Evolutionary conservation across 1,284 basidiomycete species (phyloP).

Genomic region (Pyrrhoderma noxium): DNA sequence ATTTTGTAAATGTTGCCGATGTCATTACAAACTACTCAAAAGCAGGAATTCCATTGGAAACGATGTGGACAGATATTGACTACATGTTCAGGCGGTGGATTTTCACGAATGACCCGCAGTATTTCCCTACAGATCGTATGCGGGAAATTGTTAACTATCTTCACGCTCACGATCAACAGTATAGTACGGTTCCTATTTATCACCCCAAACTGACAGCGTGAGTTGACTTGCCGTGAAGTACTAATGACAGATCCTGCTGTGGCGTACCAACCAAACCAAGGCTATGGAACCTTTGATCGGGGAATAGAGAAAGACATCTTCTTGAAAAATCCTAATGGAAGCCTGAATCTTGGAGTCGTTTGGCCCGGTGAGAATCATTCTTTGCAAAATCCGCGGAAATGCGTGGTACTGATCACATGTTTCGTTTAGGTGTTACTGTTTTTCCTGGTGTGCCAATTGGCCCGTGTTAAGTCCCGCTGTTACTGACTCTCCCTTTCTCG

Average conservation of each 20-base stretch:
- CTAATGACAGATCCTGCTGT: not conserved
- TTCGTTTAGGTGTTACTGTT: not conserved
- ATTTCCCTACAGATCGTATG: conserved; percentile 53
- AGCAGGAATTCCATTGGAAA: too few relatives aligned
- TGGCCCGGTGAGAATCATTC: conserved; percentile 36
- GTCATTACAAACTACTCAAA: conserved; percentile 18
- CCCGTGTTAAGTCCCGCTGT: too few relatives aligned
- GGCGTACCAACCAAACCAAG: not conserved
- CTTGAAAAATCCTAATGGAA: conserved; percentile 60
- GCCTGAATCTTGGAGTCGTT: conserved; percentile 61
- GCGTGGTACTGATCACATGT: conserved; percentile 30
- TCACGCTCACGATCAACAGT: conserved; percentile 24
- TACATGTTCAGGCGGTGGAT: conserved; percentile 46
- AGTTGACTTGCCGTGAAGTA: not conserved
- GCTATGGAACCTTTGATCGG: conserved; percentile 28
- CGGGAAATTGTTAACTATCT: conserved; percentile 42
- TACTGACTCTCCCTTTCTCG: conserved; percentile 27
- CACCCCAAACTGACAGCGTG: not conserved
- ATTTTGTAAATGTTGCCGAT: conserved; percentile 15
- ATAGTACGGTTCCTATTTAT: conserved; percentile 36
- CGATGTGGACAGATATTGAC: conserved; percentile 68
- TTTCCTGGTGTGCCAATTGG: not conserved
- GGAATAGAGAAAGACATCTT: conserved; percentile 41
- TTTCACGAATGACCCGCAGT: conserved; percentile 62
- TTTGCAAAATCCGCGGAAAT: conserved; percentile 14